Conservation (phyloP, 768 basidiomycete genomes). For the Pisolithus albus region DNA sequence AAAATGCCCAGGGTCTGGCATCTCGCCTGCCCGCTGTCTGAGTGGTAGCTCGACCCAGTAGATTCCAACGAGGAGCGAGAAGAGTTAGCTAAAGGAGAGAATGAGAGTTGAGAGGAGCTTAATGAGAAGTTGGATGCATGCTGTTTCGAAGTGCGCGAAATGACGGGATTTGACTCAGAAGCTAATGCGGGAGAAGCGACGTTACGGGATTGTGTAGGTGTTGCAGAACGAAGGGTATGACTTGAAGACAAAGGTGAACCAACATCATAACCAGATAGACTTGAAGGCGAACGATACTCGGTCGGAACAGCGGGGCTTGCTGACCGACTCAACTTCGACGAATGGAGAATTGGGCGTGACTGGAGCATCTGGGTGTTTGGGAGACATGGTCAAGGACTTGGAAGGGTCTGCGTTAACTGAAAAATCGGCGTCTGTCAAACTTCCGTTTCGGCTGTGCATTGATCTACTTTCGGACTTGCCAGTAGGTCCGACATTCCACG, state of each 20-base stretch:
- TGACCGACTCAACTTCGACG: conserved; percentile 25
- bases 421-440: conserved; percentile 37
- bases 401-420: conserved; percentile 28
- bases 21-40: conserved; percentile 55
- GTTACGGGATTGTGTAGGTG: conserved; percentile 61
- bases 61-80: conserved; percentile 78
- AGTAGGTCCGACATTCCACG: conserved; percentile 50
- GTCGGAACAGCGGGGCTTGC: conserved; percentile 19
- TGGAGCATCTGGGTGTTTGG: conserved; percentile 32
- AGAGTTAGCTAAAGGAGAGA: conserved; percentile 66
- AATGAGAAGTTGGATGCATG: conserved; percentile 46
- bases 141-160: conserved; percentile 51
- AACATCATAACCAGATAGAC: conserved; percentile 43
- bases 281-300: conserved; percentile 39
- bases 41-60: conserved; percentile 80
- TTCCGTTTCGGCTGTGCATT: conserved; percentile 51
- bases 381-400: conserved; percentile 39
- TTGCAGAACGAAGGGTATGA: conserved; percentile 49
- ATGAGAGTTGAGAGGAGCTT: conserved; percentile 50
- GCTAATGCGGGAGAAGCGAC: conserved; percentile 40
- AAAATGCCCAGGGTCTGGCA: conserved; percentile 51
- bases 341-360: conserved; percentile 22
- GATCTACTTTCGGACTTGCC: conserved; percentile 23
- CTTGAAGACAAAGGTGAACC: conserved; percentile 40
- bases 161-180: conserved; percentile 32